Base-by-base conservation (phyloP, 352 stramenopile genomes). In the Nothophytophthora sp. region DNA sequence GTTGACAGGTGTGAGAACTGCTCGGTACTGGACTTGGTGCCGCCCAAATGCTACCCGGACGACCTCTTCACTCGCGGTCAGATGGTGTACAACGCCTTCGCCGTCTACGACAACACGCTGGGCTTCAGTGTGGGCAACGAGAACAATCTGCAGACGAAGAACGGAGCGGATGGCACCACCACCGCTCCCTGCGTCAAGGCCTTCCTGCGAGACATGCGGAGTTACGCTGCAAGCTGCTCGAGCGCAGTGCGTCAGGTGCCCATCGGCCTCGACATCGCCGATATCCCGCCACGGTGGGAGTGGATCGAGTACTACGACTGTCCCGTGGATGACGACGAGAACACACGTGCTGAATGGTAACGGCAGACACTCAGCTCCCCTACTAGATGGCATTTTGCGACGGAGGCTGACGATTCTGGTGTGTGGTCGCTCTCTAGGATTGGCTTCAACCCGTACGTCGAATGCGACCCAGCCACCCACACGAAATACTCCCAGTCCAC, bases 91-190 rank as follows among this genome's bases (percentile, higher is more conserved):
- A 88, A 87, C 41, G 69, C 76, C 4, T 86, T 90, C 28, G 76
- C 79, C 1, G 72, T 87, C 7, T 90, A 88, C 42, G 77, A 90
- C 56, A 90, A 90, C 62, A 80, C 72, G 0, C 62, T 90, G 2
- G 70, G 59, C 10, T 83, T 86, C 38, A 83, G 71, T 53, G 58
- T 85, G 2, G 76, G 59, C 7, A 87, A 87, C 36, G 76, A 87
- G 50, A 76, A 73, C 56, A 87, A 87, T 32, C 40, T 85, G n/a
- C 46, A 70, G 30, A 50, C 60, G 20, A 51, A 60, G 41, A 50
- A 69, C 15, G 55, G 62, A 1, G 55, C 45, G 10, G 47, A 60
- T 4, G 63, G 55, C 1, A 72, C 59, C 1, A 56, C 59, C 3
- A 60, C 59, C n/a, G 71, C 73, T 12, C 79, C 79, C 10, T 90